Conservation (phyloP, 441 rosid species). For the Populus hybrid region DNA sequence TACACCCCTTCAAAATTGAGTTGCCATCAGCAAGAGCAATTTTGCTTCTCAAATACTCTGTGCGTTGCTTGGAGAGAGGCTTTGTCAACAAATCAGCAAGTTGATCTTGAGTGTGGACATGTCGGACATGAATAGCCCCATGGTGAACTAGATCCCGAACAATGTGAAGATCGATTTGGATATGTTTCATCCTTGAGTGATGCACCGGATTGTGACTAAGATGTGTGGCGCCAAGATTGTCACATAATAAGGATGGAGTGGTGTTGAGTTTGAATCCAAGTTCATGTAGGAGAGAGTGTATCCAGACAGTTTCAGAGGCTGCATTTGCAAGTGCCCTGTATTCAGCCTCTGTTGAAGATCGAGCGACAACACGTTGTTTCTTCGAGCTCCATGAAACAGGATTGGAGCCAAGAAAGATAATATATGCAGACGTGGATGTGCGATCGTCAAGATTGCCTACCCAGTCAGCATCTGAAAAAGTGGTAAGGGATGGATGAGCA, state of each 20-base stretch:
- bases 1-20: too few relatives aligned
- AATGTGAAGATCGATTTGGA: neutral
- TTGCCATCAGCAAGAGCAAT: too few relatives aligned
- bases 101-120: neutral
- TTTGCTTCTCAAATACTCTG: too few relatives aligned
- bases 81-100: too few relatives aligned
- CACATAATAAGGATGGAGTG: neutral
- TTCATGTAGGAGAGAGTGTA: neutral
- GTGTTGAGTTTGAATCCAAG: rapidly evolving
- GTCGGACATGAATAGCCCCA: rapidly evolving
- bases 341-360: neutral
- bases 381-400: neutral
- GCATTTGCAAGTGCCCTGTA: neutral
- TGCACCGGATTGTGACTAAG: too few relatives aligned
- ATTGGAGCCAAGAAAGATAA: neutral
- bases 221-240: neutral
- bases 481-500: neutral
- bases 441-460: neutral
- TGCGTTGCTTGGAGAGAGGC: too few relatives aligned
- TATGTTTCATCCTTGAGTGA: too few relatives aligned
- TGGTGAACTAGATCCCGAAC: neutral
- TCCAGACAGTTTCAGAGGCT: neutral
- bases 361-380: neutral
- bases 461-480: neutral
- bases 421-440: too few relatives aligned